Evolutionary conservation across 163 green algal species (phyloP).

Genomic region (Scenedesmus sp.): DNA sequence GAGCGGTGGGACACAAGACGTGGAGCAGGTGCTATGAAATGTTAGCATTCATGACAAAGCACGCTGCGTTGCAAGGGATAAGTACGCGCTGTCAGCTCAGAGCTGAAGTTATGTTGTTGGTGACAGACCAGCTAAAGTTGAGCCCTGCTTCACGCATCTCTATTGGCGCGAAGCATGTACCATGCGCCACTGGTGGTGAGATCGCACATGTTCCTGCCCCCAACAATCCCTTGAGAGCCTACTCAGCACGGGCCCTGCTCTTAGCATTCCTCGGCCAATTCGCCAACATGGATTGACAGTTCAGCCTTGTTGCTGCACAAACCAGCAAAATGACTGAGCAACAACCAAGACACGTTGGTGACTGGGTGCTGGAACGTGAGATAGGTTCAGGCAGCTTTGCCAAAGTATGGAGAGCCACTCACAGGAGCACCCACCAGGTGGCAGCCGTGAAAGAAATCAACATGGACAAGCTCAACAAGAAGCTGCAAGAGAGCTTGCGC

Average conservation of each 20-base stretch:
- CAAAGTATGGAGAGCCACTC: conserved; percentile 90
- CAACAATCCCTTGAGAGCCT: neutral
- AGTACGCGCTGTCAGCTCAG: too few species aligned
- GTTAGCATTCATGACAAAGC: neutral
- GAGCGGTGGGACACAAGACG: neutral
- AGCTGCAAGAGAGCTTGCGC: conserved; percentile 93
- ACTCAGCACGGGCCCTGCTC: neutral
- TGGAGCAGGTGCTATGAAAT: neutral
- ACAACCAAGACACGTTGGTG: conserved; percentile 64
- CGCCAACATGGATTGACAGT: neutral
- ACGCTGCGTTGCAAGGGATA: neutral
- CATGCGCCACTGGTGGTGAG: neutral
- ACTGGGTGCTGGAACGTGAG: conserved; percentile 81
- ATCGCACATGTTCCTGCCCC: neutral
- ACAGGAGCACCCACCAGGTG: conserved; percentile 68
- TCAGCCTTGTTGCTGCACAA: neutral
- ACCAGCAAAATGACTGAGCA: neutral
- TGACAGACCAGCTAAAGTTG: neutral
- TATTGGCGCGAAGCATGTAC: neutral
- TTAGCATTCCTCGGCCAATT: neutral
- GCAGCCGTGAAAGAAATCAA: conserved; percentile 97
- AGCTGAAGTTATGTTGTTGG: neutral
- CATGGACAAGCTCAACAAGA: conserved; percentile 87
- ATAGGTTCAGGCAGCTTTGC: conserved; percentile 94
- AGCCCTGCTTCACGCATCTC: neutral